These are phyloP conservation scores for Fomitopsis pulvina DNA, from an alignment of 768 basidiomycete species.

Conservation along the genomic window DNA sequence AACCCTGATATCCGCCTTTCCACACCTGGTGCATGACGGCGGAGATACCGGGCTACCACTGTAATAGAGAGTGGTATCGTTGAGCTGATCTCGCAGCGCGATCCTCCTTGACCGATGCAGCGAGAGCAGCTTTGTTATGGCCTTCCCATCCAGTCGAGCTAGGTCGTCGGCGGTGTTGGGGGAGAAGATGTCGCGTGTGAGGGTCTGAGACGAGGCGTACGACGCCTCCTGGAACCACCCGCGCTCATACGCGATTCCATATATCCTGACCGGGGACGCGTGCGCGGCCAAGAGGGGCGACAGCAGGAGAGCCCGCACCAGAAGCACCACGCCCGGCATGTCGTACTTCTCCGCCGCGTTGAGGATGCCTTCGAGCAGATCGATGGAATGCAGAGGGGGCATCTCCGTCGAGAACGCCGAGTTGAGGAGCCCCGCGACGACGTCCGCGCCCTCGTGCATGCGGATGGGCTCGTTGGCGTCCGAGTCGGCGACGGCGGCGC, in stretches of 20 bases:
- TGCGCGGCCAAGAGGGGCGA: conserved; percentile 35
- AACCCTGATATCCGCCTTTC: too few species aligned
- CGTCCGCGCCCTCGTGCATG: conserved; percentile 29
- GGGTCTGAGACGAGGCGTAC: conserved; percentile 34
- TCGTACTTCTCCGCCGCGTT: conserved; percentile 41
- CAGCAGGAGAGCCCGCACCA: conserved; percentile 35
- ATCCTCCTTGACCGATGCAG: conserved; percentile 37
- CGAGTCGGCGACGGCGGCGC: neutral
- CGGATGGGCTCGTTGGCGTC: conserved; percentile 14
- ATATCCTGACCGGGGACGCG: conserved; percentile 36
- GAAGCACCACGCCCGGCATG: conserved; percentile 35
- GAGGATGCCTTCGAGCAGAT: conserved; percentile 34
- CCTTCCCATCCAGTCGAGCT: conserved; percentile 26
- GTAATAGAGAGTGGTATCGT: too few species aligned
- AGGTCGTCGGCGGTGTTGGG: conserved; percentile 28
- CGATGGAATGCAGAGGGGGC: conserved; percentile 33
- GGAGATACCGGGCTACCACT: too few species aligned
- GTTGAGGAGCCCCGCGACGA: conserved; percentile 32
- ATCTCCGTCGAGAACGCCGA: conserved; percentile 36
- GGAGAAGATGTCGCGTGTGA: conserved; percentile 33
- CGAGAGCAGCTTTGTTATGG: conserved; percentile 32
- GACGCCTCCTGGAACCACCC: conserved; percentile 40
- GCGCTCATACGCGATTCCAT: conserved; percentile 37
- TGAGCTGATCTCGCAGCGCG: conserved; percentile 28
- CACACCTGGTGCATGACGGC: too few species aligned